Evolutionary conservation across 2,329 filamentous ascomycete species (phyloP).

Genomic region (Neopestalotiopsis clavispora): DNA sequence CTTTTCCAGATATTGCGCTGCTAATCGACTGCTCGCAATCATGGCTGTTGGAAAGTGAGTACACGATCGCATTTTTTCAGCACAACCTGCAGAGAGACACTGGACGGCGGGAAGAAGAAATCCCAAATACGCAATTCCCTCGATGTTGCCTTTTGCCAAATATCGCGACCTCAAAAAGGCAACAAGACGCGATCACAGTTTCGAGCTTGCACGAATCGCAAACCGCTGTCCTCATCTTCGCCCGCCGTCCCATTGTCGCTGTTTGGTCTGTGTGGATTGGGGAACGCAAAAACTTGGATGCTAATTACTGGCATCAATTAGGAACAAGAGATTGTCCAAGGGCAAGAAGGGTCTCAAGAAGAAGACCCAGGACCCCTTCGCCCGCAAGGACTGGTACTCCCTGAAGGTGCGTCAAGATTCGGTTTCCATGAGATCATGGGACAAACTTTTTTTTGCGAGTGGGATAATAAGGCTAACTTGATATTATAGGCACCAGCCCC

Average conservation of each 20-base stretch:
- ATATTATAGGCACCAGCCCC: constrained; percentile 80
- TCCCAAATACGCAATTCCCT: neutral
- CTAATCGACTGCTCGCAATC: constrained; percentile 60
- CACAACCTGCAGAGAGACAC: neutral
- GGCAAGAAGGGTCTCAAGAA: constrained; percentile 99
- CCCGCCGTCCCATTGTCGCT: neutral
- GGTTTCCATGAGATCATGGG: too few species aligned
- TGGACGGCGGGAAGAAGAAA: neutral
- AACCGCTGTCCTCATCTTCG: neutral
- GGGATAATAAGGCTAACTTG: neutral
- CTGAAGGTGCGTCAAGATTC: constrained; percentile 74
- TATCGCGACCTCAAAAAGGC: neutral
- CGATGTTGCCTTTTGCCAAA: neutral
- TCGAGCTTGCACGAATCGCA: neutral
- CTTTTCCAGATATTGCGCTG: constrained; percentile 39
- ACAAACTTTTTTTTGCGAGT: too few species aligned
- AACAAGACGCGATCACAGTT: constrained; percentile 17
- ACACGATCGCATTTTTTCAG: constrained; percentile 21
- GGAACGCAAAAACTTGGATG: constrained; percentile 22
- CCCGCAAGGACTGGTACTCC: constrained; percentile 98
- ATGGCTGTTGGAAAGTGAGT: constrained; percentile 85
- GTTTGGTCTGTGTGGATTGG: neutral
- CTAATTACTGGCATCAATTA: constrained; percentile 45
- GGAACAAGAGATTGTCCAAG: constrained; percentile 99
- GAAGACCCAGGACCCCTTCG: constrained; percentile 96